These are phyloP conservation scores for Puccinia triticina DNA, from an alignment of 1,284 basidiomycete species.

Conservation along the genomic window DNA sequence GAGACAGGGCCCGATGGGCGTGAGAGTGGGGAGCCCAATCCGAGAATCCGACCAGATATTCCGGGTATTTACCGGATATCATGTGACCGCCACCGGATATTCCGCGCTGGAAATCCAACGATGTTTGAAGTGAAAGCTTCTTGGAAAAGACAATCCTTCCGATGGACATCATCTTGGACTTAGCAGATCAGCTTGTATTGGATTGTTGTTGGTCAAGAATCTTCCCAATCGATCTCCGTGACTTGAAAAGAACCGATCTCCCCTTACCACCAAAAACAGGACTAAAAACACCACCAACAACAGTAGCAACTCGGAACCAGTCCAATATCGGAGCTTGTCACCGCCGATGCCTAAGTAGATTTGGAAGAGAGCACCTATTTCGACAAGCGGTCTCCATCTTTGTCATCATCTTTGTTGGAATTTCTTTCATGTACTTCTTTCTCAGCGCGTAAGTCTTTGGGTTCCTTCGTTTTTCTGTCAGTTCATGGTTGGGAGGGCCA, in stretches of 20 bases:
- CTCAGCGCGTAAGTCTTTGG: constrained; percentile 67
- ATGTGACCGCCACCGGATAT: too few species aligned
- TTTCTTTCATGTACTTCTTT: constrained; percentile 76
- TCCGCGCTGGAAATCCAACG: too few species aligned
- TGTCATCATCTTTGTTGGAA: constrained; percentile 76
- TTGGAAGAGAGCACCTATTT: constrained; percentile 57
- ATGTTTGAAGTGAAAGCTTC: too few species aligned
- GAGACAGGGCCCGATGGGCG: too few species aligned
- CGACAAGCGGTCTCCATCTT: constrained; percentile 78
- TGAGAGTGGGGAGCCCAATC: too few species aligned
- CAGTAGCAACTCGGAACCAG: not conserved
- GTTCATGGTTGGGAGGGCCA: not conserved
- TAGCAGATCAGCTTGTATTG: constrained; percentile 9
- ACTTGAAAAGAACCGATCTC: not conserved
- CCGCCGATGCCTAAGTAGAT: constrained; percentile 7
- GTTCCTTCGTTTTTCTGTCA: not conserved
- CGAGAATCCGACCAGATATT: too few species aligned
- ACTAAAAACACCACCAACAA: not conserved
- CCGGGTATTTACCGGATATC: too few species aligned
- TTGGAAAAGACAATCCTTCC: not conserved
- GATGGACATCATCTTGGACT: constrained; percentile 34
- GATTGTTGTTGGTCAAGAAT: constrained; percentile 24
- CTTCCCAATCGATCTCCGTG: not conserved
- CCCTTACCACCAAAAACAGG: not conserved
- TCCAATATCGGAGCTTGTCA: not conserved